Evolutionary conservation across 495 filamentous ascomycete species (phyloP).

Genomic region (Neurospora sublineolata): DNA sequence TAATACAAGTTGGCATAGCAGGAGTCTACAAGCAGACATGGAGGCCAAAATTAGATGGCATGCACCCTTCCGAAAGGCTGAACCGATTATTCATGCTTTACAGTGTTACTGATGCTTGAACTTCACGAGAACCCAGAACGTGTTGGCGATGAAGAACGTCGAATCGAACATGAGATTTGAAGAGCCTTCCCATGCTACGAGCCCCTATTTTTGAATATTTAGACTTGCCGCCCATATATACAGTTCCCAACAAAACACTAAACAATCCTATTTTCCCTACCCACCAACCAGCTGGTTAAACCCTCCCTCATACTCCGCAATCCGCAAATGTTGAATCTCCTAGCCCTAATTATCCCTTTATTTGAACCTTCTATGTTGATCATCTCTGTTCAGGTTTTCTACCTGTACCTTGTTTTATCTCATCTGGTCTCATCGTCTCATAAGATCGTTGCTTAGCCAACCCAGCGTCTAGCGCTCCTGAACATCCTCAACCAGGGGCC

Average conservation of each 20-base stretch:
- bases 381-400: background rate
- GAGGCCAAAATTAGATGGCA: background rate
- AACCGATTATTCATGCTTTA: background rate
- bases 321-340: background rate
- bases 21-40: background rate
- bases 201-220: background rate
- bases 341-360: background rate
- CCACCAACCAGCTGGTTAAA: background rate
- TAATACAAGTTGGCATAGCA: background rate
- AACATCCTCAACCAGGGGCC: constrained; percentile 83
- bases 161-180: background rate
- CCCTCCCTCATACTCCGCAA: background rate
- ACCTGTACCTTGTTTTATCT: background rate
- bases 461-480: constrained; percentile 73
- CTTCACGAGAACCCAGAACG: background rate
- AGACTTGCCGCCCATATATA: background rate
- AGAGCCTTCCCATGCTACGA: background rate
- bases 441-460: constrained; percentile 40
- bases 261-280: background rate
- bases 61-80: background rate
- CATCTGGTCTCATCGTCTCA: background rate
- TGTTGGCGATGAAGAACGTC: background rate
- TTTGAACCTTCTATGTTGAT: background rate
- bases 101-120: background rate
- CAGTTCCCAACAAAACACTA: background rate